Evolutionary conservation across 73 alveolate genomes (phyloP).

Genomic region (Breviolum minutum): DNA sequence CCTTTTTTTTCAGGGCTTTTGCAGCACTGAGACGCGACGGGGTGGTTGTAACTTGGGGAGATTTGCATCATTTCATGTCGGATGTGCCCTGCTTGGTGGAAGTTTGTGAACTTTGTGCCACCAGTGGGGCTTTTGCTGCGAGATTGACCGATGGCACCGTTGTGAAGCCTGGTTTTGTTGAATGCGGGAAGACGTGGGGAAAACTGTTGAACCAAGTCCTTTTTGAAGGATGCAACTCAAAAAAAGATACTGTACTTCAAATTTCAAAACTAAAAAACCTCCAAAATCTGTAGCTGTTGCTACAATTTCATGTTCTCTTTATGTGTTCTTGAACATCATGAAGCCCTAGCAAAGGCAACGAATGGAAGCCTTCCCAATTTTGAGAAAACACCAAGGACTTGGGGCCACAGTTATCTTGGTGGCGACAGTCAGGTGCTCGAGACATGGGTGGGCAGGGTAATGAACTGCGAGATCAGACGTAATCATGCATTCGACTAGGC

Average conservation of each 20-base stretch:
- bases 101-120: conserved; percentile 20
- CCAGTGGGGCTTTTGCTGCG: conserved; percentile 49
- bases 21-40: conserved; percentile 1
- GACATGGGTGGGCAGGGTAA: too few species aligned
- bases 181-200: background rate
- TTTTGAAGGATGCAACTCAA: too few species aligned
- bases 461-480: too few species aligned
- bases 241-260: background rate
- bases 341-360: too few species aligned
- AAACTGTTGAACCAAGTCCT: background rate
- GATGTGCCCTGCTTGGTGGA: background rate
- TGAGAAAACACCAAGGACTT: background rate
- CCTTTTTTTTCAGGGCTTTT: background rate
- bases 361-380: too few species aligned
- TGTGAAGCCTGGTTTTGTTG: background rate
- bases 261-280: too few species aligned
- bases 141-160: conserved; percentile 26
- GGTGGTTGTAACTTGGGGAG: conserved; percentile 29
- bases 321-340: too few species aligned
- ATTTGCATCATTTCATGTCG: background rate
- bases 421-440: conserved; percentile 39
- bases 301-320: too few species aligned
- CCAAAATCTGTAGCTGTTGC: too few species aligned
- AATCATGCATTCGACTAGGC: too few species aligned
- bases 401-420: conserved; percentile 26